A percentile compares a stretch with the other conserved stretches of the same genome.
phyloP scores from a whole-genome alignment of 441 rosid genomes.

The Bruguiera hainesii region DNA sequence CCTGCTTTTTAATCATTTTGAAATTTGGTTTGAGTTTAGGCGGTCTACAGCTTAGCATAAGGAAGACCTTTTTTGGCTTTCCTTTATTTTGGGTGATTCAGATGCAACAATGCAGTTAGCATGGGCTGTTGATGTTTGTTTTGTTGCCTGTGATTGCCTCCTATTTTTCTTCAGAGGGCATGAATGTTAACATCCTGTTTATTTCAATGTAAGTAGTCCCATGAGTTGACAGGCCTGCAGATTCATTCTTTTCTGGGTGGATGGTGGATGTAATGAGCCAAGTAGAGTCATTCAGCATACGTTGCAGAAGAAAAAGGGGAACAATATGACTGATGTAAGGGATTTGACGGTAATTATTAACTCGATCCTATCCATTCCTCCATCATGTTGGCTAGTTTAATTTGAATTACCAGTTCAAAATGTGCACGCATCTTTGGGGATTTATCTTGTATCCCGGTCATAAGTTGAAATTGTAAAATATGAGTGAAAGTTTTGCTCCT shows the following conservation, averaged over 20 bases:
- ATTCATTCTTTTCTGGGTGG: slow-evolving; percentile 1
- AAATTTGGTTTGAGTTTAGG: slow-evolving; percentile 89
- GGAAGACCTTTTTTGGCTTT: neutral
- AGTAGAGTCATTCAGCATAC: slow-evolving; percentile 1
- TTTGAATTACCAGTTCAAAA: slow-evolving; percentile 8
- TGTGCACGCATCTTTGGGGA: neutral
- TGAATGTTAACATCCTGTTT: slow-evolving; percentile 6
- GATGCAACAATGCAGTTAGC: slow-evolving; percentile 15
- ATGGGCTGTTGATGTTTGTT: slow-evolving; percentile 3
- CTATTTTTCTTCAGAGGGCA: slow-evolving; percentile 4
- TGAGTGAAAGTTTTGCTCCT: neutral
- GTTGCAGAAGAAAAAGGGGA: neutral
- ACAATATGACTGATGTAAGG: neutral
- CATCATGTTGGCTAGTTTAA: neutral
- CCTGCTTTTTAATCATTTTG: slow-evolving; percentile 90
- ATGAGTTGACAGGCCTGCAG: slow-evolving; percentile 2
- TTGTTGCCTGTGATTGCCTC: slow-evolving; percentile 4
- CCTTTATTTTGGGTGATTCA: slow-evolving; percentile 14
- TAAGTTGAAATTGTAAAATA: neutral
- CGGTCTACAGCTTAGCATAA: slow-evolving; percentile 41
- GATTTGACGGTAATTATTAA: slow-evolving; percentile 4
- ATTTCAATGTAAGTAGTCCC: slow-evolving; percentile 6
- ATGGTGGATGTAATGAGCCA: neutral
- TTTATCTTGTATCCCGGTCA: neutral
- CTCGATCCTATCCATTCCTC: slow-evolving; percentile 12